Conservation (phyloP, 371 early-diverging fungal species). For the Mucor saturninus region DNA sequence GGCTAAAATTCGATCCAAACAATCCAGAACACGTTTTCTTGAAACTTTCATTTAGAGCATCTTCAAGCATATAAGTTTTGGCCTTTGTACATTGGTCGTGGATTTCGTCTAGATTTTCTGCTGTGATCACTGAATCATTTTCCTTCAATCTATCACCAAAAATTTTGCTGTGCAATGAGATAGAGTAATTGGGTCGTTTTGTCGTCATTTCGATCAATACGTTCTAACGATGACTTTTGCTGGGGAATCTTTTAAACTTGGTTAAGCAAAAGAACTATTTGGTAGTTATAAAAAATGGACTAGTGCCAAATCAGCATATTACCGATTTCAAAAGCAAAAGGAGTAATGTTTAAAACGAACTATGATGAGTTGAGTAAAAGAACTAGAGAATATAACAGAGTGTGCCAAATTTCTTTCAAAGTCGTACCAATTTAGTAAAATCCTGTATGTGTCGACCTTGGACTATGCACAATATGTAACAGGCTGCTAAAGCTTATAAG, state of each 20-base stretch:
- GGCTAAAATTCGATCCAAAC: slow-evolving; percentile 13
- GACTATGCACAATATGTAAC: no score
- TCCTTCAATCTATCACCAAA: slow-evolving; percentile 20
- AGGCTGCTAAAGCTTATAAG: no score
- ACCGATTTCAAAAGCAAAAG: slow-evolving; percentile 18
- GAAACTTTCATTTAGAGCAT: slow-evolving; percentile 13
- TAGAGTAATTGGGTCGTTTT: slow-evolving; percentile 8
- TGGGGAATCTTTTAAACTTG: slow-evolving; percentile 19
- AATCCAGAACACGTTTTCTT: slow-evolving; percentile 11
- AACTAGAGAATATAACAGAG: no score
- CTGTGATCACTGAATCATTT: slow-evolving; percentile 15
- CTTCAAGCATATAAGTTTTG: slow-evolving; percentile 21
- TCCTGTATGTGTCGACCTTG: no score
- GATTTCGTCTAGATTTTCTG: slow-evolving; percentile 14
- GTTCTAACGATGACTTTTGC: slow-evolving; percentile 18
- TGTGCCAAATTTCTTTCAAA: no score
- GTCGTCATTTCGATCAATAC: slow-evolving; percentile 19
- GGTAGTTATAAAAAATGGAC: slow-evolving; percentile 19
- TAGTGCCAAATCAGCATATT: slow-evolving; percentile 22
- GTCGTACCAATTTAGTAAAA: no score
- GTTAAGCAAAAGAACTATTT: slow-evolving; percentile 17
- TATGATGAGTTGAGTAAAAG: no score
- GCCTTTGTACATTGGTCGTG: slow-evolving; percentile 16
- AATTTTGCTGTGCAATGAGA: slow-evolving; percentile 5
- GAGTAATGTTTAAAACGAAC: slow-evolving; percentile 10